Evolutionary conservation across 352 stramenopile genomes (phyloP).

Genomic region (Pythium rishiriense): DNA sequence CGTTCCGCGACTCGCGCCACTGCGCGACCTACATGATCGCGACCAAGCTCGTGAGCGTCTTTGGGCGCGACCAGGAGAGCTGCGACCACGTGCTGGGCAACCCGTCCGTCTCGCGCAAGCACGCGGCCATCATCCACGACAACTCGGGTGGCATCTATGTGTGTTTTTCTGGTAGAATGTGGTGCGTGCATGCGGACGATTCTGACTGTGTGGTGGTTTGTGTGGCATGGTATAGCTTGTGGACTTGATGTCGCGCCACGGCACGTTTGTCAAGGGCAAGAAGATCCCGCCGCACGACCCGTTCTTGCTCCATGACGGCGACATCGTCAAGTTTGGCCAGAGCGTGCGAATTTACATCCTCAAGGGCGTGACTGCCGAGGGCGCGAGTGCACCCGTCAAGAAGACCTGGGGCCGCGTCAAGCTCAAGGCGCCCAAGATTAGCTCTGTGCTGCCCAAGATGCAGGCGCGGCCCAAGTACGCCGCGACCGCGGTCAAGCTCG

Average conservation of each 20-base stretch:
- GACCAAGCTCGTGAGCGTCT: slow-evolving; percentile 81
- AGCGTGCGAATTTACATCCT: slow-evolving; percentile 85
- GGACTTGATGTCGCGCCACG: slow-evolving; percentile 88
- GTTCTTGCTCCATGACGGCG: slow-evolving; percentile 79
- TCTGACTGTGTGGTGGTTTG: neutral
- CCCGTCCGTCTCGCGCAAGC: slow-evolving; percentile 84
- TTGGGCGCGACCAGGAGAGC: slow-evolving; percentile 82
- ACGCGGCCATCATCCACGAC: slow-evolving; percentile 86
- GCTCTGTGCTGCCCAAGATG: slow-evolving; percentile 67
- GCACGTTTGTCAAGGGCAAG: slow-evolving; percentile 80
- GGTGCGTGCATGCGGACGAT: too few relatives aligned
- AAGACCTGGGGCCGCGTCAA: slow-evolving; percentile 80
- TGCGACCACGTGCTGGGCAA: slow-evolving; percentile 89
- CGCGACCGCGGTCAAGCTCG: slow-evolving; percentile 64
- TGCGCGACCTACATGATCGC: slow-evolving; percentile 86
- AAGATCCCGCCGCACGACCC: slow-evolving; percentile 87
- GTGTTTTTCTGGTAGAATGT: slow-evolving; percentile 1
- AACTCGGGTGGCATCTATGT: slow-evolving; percentile 82
- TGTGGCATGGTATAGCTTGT: slow-evolving; percentile 54
- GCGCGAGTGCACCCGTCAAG: slow-evolving; percentile 71
- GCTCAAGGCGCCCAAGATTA: slow-evolving; percentile 75
- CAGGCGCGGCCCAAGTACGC: slow-evolving; percentile 58
- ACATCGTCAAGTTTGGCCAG: slow-evolving; percentile 86
- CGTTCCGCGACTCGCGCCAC: slow-evolving; percentile 72
- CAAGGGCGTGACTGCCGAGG: slow-evolving; percentile 64